Evolutionary conservation across 2,329 filamentous ascomycete species (phyloP), one percentile per base, ranked within the genome.

Genomic region (Cucurbitaria berberidis): DNA sequence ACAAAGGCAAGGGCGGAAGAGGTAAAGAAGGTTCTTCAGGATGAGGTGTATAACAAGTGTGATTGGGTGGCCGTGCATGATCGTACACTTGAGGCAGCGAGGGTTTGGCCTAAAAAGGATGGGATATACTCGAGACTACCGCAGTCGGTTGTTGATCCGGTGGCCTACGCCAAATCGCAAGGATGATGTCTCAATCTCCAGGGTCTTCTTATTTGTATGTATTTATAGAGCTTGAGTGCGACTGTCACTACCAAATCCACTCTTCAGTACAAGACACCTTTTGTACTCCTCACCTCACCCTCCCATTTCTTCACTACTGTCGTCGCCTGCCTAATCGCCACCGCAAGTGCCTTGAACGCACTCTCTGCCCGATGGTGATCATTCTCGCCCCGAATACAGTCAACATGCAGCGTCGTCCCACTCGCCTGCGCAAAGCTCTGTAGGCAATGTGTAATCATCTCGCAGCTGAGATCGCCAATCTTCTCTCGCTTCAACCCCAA

Each of bases 381-480:
- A 77, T 98, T 99, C 58, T 89, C 85, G 46, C 95, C 95, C 59
- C 91, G 85, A 51, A 96, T 78, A 77, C 91, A 96, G 78, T 97
- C 91, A 53, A 99, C 91, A 80, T 99, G 95, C 71, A 98, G 80
- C n/a, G 95, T 99, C 47, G 97, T 83, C 22, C 91, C 88, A 3
- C 92, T 91, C 9, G 86, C 90, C 80, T 96, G 90, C 36, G 93
- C 93, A 77, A 97, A 99, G 79, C 89, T 95, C 81, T 96, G 87
- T 72, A 99, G 77, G 64, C 93, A 96, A 81, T 99, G 95, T 40
- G 93, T 93, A 36, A 99, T 87, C 95, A 99, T 99, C 83, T 99
- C 93, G 21, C 60, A 65, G 80, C 89, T 93, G 64, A 99, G 80
- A 72, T 95, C 91, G 51, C 95, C 95, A 69, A 99, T 90, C 83